Percentiles rank a stretch among this genome's conserved stretches.
These are phyloP conservation scores for Aegilops sharonensis DNA, from an alignment of 176 grass and related monocot species.

Conservation along the genomic window DNA sequence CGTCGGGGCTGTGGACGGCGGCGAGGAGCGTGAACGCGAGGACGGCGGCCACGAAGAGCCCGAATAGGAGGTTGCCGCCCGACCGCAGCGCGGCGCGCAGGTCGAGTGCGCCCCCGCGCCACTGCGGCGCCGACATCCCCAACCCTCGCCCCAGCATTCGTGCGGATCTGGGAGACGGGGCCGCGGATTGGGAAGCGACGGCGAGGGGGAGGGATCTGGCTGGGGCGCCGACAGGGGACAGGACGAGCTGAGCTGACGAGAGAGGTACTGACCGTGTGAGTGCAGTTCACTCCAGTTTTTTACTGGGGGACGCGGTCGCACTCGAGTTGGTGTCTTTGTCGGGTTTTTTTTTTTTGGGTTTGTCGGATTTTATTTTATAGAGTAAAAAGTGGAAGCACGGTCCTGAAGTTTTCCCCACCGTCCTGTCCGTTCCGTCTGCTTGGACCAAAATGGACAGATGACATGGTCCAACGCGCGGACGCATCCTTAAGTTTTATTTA, in stretches of 20 bases:
- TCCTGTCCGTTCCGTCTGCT: no score
- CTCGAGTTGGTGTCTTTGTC: background rate
- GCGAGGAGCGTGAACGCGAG: constrained; percentile 88
- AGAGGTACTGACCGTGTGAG: background rate
- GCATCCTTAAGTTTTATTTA: no score
- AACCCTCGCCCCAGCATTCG: constrained; percentile 41
- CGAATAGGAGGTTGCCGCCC: constrained; percentile 79
- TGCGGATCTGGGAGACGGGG: constrained; percentile 34
- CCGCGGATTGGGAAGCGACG: constrained; percentile 3
- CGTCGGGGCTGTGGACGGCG: constrained; percentile 81
- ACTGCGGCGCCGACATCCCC: constrained; percentile 34
- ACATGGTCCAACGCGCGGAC: no score
- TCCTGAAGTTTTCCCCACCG: no score
- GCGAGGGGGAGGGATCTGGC: constrained; percentile 35
- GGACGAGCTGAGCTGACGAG: background rate
- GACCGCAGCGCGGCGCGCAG: constrained; percentile 50
- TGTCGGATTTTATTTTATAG: no score
- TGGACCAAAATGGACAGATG: no score
- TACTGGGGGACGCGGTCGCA: background rate
- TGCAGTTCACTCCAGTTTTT: background rate
- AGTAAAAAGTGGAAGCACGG: no score
- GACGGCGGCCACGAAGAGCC: constrained; percentile 85
- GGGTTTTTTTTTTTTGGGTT: no score
- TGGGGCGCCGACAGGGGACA: constrained; percentile 31
- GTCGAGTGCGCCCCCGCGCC: constrained; percentile 41